Evolutionary conservation across 208 protist genomes (phyloP).

Genomic region (Trypanosoma lewisi): DNA sequence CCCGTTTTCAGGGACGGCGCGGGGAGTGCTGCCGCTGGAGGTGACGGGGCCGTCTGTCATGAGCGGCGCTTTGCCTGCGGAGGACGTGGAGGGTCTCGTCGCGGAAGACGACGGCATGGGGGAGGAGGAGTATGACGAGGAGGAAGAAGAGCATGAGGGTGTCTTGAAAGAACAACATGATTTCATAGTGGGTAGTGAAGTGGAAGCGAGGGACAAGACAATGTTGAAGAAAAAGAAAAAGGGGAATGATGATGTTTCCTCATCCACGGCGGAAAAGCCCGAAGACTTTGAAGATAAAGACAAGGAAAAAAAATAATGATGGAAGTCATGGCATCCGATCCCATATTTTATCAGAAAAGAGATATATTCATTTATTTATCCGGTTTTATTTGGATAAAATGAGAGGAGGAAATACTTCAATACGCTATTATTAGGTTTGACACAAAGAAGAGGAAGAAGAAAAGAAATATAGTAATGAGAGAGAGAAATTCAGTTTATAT

Average conservation of each 20-base stretch:
- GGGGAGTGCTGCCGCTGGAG: conserved; percentile 34
- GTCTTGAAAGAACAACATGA: neutral
- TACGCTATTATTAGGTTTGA: too few species aligned
- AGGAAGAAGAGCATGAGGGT: conserved; percentile 11
- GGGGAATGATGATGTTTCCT: neutral
- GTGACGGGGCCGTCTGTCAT: conserved; percentile 19
- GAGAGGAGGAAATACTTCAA: too few species aligned
- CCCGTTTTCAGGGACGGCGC: conserved; percentile 55
- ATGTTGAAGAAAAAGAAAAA: neutral
- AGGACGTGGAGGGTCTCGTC: neutral
- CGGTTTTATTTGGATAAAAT: neutral
- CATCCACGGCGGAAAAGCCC: neutral
- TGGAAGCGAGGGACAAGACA: neutral
- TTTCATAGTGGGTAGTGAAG: neutral
- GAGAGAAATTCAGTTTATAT: too few species aligned
- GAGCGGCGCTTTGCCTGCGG: conserved; percentile 2
- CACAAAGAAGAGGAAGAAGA: neutral
- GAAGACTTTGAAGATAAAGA: neutral
- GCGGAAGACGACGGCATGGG: conserved; percentile 9
- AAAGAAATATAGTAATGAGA: neutral
- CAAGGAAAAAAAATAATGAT: conserved; percentile 9
- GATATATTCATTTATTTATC: neutral
- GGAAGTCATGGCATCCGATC: neutral
- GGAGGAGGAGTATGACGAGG: conserved; percentile 8
- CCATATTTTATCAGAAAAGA: too few species aligned